Evolutionary conservation across 1,284 basidiomycete species (phyloP).

Genomic region (Microbotryomycetes sp.): DNA sequence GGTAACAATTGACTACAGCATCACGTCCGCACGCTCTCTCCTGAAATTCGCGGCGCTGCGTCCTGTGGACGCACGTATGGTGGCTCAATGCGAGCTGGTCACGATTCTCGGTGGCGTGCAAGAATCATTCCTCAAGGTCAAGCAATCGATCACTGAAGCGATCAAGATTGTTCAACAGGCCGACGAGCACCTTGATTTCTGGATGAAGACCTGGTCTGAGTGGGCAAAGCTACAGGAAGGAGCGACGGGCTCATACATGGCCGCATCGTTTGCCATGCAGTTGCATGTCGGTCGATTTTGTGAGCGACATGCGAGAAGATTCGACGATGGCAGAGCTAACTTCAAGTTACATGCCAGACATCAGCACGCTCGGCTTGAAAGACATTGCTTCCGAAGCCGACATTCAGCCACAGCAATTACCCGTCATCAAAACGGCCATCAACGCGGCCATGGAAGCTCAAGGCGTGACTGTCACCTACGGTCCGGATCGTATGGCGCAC

Average conservation of each 20-base stretch:
- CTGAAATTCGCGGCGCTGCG: constrained; percentile 24
- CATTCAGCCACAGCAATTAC: constrained; percentile 15
- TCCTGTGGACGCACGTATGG: constrained; percentile 25
- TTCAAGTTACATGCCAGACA: constrained; percentile 10
- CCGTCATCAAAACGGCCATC: constrained; percentile 13
- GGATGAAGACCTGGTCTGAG: constrained; percentile 23
- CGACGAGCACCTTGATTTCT: constrained; percentile 15
- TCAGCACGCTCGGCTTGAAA: constrained; percentile 10
- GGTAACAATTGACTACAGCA: constrained; percentile 26
- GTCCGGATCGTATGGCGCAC: constrained; percentile 9
- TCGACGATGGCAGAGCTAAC: neutral
- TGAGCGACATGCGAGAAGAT: neutral
- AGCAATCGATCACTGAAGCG: constrained; percentile 15
- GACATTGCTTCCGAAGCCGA: constrained; percentile 25
- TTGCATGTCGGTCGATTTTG: neutral
- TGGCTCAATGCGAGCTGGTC: constrained; percentile 26
- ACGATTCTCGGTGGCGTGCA: constrained; percentile 26
- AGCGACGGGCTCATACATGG: constrained; percentile 9
- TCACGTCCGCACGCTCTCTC: constrained; percentile 21
- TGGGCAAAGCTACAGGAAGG: constrained; percentile 18
- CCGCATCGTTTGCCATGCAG: constrained; percentile 14
- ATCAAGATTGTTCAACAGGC: constrained; percentile 20
- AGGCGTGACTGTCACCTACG: neutral
- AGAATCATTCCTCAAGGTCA: constrained; percentile 24
- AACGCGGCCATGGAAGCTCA: constrained; percentile 20